Evolutionary conservation across 2,329 filamentous ascomycete genomes (phyloP), one percentile per base, ranked within the genome.

Genomic region (Fusarium sp.): DNA sequence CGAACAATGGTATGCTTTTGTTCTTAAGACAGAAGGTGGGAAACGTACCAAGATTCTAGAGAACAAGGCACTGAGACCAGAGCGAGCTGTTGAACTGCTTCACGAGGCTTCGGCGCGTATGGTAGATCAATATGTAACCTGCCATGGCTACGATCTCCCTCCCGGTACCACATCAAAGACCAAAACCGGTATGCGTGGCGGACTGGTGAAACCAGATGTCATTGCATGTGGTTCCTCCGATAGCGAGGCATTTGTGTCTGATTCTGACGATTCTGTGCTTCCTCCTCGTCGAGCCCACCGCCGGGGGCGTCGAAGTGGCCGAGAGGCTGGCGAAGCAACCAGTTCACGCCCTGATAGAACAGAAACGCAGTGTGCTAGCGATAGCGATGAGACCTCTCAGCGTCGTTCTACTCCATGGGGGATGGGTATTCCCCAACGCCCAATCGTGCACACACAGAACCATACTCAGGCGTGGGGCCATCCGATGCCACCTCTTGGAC

Each of bases 81-180:
- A 75, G 24, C 76, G 76, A 6, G 81, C 81, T 12, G 70, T 83
- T 8, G 76, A 79, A 53, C 61, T 74, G 18, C 79, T 83, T n/a
- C 79, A 82, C 61, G 61, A 70, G 47, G 79, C 77, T 63, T 80
- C 81, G 12, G 80, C 81, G n/a, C 78, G 79, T 44, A 79, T 77
- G n/a, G 78, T 81, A 44, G 67, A 76, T 60, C 64, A 67, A 46
- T 69, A 67, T 68, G 75, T 80, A 56, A 42, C 62, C n/a, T 71
- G 72, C 25, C 76, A 80, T 48, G 81, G 80, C 48, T 82, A 79
- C 52, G 76, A 69, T 25, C 65, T 71, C 14, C 61, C 67, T 24
- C 69, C 72, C 11, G 57, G 59, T 27, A 42, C 65, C 40, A 61
- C 53, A 24, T 44, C 52, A 51, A 67, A 62, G 41, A 14, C 27